Evolutionary conservation across 768 basidiomycete genomes (phyloP), one percentile per base, ranked within the genome.

Genomic region (Suillus ampliporus): DNA sequence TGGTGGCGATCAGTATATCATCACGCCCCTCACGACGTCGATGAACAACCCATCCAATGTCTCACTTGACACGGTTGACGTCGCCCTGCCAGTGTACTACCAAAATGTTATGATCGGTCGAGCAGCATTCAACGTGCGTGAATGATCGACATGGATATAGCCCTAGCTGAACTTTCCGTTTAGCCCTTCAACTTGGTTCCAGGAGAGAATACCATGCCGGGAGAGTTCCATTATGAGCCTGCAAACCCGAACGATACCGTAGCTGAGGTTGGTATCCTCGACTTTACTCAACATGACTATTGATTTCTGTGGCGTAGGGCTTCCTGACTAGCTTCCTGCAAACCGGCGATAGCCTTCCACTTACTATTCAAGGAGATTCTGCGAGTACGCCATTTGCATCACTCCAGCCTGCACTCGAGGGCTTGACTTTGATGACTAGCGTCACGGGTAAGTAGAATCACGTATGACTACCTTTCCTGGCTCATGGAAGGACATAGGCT

Each of bases 191-290:
- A 85, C 64, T 77, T 91, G 47, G 73, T 80, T 21, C 89, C 89
- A 4, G 89, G 89, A 48, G 69, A 77, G 48, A 89, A 90, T 64
- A 69, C 67, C 2, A 68, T 86, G 26, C 57, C 78, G 0, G 78
- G 87, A 3, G 87, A 90, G 68, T 91, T 92, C 78, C 88, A 83
- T 63, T 92, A 92, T 67, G 77, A 81, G 65, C 89, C 90, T 1
- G 79, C 80, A 11, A 72, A 90, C 71, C 82, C 86, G 11, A 89
- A 90, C 65, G 84, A 91, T 68, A 89, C 89, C 5, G 74, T 79
- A 26, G 89, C 90, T 4, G 85, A 86, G 71, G 82, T 81, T 31
- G 21, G 53, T 44, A 3, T 10, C 41, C 3, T 21, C 21, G 11
- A 31, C 31, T 44, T 28, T 11, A 37, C 17, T 28, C 26, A 35